These are phyloP conservation scores for Exophiala alcalophila DNA, from an alignment of 2,329 filamentous ascomycete species.

Conservation along the genomic window DNA sequence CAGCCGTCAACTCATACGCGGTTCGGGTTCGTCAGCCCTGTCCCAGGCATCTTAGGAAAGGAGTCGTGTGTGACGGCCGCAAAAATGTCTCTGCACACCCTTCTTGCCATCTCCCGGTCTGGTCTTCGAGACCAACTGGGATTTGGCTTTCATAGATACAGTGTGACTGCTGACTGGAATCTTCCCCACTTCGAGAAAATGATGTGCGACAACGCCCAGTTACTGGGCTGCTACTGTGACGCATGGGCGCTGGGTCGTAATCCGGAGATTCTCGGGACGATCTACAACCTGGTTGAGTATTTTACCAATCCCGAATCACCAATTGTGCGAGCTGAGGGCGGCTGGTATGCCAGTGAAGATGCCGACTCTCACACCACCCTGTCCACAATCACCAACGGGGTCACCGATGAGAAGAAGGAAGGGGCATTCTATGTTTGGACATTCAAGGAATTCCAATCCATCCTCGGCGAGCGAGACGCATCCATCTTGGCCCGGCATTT, in stretches of 20 bases:
- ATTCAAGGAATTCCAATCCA: slow-evolving; percentile 74
- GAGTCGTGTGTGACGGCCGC: slow-evolving; percentile 70
- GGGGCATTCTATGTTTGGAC: slow-evolving; percentile 97
- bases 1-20: slow-evolving; percentile 27
- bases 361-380: slow-evolving; percentile 75
- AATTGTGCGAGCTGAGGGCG: slow-evolving; percentile 65
- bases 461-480: slow-evolving; percentile 66
- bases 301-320: slow-evolving; percentile 62
- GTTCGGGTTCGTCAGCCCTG: slow-evolving; percentile 60
- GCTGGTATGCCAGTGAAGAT: slow-evolving; percentile 84
- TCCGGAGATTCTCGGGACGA: slow-evolving; percentile 71
- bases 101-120: slow-evolving; percentile 72
- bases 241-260: slow-evolving; percentile 70
- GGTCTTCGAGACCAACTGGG: slow-evolving; percentile 74
- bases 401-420: slow-evolving; percentile 76
- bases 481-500: slow-evolving; percentile 79
- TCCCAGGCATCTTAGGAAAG: slow-evolving; percentile 83
- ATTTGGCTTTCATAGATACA: slow-evolving; percentile 78
- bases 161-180: slow-evolving; percentile 87
- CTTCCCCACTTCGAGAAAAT: slow-evolving; percentile 97
- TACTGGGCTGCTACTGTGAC: slow-evolving; percentile 80
- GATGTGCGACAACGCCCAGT: slow-evolving; percentile 85
- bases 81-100: slow-evolving; percentile 75
- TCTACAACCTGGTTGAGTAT: slow-evolving; percentile 83
- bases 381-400: slow-evolving; percentile 32